Base-by-base conservation (phyloP, 1,284 basidiomycete species). In the Trichosporon inkin region DNA sequence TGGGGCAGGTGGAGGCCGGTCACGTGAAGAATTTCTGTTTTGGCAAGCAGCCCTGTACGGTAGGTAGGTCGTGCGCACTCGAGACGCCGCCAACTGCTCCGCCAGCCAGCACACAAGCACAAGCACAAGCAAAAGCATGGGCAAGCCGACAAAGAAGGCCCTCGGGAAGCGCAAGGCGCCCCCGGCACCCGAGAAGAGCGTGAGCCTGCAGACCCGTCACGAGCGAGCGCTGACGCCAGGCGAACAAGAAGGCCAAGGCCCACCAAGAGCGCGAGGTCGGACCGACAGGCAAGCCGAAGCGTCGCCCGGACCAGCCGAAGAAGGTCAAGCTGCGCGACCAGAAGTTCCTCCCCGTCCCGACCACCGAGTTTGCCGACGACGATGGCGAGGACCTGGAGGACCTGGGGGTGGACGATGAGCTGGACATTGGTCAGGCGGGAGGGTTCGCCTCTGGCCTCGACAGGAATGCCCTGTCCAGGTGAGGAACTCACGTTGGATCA, bases 291-390 rank as follows among this genome's bases (percentile, higher is more conserved):
- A 73, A 74, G 58, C 74, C 73, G 10, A 76, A 74, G 53, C 66
- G 75, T 28, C 62, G 63, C 35, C 62, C 71, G 2, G 75, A 78
- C 59, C 75, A 76, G 63, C 73, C 71, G 5, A 79, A 78, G 65
- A 78, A 77, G 67, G 62, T 77, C 62, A 79, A 79, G 63, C 63
- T 77, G 55, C 58, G 76, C 28, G 77, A 79, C 61, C 74, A 77
- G 60, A 78, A 77, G 65, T 37, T 66, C 14, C 72, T 79, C 16
- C 77, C 77, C 13, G 75, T 79, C 0, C 77, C 77, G 1, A 56
- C 67, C 38, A 71, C 71, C 3, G 65, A 63, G 16, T 79, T 70
- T 56, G 74, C 67, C 7, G 36, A 41, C 2, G 61, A 55, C 11
- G 60, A 58, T 14, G 62, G 38, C n/a, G 62, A 53, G 34, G 55